phyloP scores from a whole-genome alignment of 805 yeast species.

The Blastobotrys terrestris region DNA sequence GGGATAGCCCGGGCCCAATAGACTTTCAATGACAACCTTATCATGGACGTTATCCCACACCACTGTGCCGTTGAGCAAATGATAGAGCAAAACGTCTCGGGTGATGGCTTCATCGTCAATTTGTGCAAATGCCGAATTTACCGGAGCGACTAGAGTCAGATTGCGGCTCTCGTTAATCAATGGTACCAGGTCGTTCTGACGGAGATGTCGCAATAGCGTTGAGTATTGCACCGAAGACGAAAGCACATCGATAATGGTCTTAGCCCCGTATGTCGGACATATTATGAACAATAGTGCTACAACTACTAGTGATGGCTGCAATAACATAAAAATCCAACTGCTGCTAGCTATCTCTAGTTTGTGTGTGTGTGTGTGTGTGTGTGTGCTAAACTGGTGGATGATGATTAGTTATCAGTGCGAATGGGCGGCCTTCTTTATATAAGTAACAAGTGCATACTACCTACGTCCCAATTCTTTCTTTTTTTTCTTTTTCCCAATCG shows the following conservation, averaged over 20 bases:
- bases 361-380: no score
- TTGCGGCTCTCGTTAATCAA: constrained; percentile 51
- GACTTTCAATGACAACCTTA: constrained; percentile 7
- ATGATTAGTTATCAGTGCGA: no score
- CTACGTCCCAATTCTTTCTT: not conserved
- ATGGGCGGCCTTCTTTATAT: no score
- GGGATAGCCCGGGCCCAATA: not conserved
- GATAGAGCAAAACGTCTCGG: constrained; percentile 21
- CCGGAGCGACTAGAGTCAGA: constrained; percentile 74
- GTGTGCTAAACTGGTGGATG: no score
- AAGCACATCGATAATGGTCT: constrained; percentile 52
- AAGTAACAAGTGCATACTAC: no score
- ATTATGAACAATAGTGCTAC: not conserved
- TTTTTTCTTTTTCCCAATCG: not conserved
- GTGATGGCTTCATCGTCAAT: constrained; percentile 14
- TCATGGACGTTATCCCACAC: constrained; percentile 24
- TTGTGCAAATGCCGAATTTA: constrained; percentile 60
- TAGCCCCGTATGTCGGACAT: constrained; percentile 28
- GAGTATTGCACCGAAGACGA: constrained; percentile 66
- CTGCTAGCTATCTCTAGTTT: no score
- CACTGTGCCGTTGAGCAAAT: constrained; percentile 34
- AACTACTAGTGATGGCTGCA: not conserved
- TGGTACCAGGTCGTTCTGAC: constrained; percentile 57
- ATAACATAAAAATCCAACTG: not conserved
- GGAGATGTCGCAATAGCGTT: constrained; percentile 53